Base-by-base conservation (phyloP, 1,139 yeast species). In the Debaryomyces sp. region DNA sequence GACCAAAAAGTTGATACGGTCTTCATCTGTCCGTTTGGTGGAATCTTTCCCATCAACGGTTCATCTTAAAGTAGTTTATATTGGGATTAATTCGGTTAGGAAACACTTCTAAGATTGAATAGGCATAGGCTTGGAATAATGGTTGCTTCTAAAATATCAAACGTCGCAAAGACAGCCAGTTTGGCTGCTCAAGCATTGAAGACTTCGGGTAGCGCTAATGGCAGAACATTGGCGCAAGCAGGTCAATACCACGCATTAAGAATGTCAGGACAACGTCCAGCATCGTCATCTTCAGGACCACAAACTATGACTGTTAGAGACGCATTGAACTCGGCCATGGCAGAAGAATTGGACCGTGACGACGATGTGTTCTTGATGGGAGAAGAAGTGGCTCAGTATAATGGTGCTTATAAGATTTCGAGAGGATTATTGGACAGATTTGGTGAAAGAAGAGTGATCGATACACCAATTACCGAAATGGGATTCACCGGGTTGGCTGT, bases 381-480 rank as follows among this genome's bases (percentile, higher is more conserved):
- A 70, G 99, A 94, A 78, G 99, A 94, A 75, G 99, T 94, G 57
- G 99, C 96, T 46, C 98, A 92, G 72, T 94, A 95, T 77, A 92
- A 94, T 67, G 99, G 99, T 77, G 99, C 99, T 52, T 94, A 94
- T 80, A 94, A 94, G 79, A 89, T 94, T 54, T 88, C 98, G 59
- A 86, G 96, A 70, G 99, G 99, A 43, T 81, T 94, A 58, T 81
- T 94, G 65, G 99, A 95, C 73, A 84, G 97, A 70, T 94, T 94
- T 64, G 99, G 99, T 58, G 97, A 94, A 70, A 87, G 91, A 74
- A 87, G 99, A 77, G 87, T 94, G 55, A 84, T 94, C 56, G 99
- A 94, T 74, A 94, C 99, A 55, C 99, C 99, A 57, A 94, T 94
- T 71, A 94, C 99, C 50, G 99, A 94, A 75, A 92, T 94, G 94